phyloP scores from a whole-genome alignment of 176 grass and related monocot genomes.

The Dactylis glomerata region DNA sequence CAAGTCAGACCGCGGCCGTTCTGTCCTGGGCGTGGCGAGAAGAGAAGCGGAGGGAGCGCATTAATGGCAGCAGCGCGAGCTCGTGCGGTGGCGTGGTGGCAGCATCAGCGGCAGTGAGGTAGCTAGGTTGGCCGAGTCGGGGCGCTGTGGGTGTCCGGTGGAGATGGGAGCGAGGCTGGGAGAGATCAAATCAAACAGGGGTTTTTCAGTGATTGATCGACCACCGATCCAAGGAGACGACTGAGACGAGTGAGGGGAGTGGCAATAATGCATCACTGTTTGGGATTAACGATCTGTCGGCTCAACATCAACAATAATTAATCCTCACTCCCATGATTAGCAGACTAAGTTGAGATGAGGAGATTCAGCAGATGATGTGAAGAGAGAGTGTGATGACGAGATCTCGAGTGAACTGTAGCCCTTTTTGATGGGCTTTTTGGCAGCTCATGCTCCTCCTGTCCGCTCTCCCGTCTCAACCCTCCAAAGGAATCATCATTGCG shows the following conservation, averaged over 20 bases:
- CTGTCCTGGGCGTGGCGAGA: not conserved
- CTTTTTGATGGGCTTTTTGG: slow-evolving; percentile 31
- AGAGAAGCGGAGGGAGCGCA: not conserved
- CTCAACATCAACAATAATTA: not conserved
- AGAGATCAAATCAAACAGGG: slow-evolving; percentile 9
- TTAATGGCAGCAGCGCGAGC: slow-evolving; percentile 6
- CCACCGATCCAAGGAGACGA: not conserved
- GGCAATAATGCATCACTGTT: slow-evolving; percentile 16
- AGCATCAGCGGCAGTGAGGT: not conserved
- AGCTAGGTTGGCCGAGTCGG: not conserved
- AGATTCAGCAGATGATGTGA: not conserved
- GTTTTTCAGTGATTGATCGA: not conserved
- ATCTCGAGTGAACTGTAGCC: not conserved
- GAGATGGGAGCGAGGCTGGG: not conserved
- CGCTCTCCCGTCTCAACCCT: not conserved
- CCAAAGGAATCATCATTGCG: not conserved
- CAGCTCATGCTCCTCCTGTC: slow-evolving; percentile 2
- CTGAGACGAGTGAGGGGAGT: not conserved
- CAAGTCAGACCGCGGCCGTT: slow-evolving; percentile 6
- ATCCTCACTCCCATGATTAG: not conserved
- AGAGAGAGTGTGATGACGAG: not conserved
- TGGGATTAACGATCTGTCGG: not conserved
- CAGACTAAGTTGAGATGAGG: no score
- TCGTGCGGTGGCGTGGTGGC: not conserved
- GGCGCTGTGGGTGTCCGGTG: not conserved